Evolutionary conservation across 371 early-diverging fungal genomes (phyloP), one percentile per base, ranked within the genome.

Genomic region (Encephalitozoon hellem): DNA sequence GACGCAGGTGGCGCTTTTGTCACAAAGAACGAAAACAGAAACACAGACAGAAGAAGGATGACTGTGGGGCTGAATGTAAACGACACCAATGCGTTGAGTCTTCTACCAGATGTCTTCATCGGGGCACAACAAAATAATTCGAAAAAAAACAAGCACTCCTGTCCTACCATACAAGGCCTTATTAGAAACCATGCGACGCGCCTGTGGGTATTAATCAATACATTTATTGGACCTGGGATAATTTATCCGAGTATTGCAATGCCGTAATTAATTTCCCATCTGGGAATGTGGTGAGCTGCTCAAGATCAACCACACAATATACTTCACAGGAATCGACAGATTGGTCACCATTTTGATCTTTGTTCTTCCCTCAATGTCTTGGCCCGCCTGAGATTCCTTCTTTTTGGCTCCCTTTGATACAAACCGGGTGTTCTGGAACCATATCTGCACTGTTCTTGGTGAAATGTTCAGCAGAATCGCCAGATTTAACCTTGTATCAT

Each of bases 361-460:
- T 21, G 49, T 1, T 4, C 2, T 4, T 47, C 21, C 21, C 8
- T 9, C 21, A 18, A 21, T 3, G n/a, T 8, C 43, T n/a, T 43
- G n/a, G 39, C 12, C 28, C 1, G 47, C 3, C 1, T 0, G 2
- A 21, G 4, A 6, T 8, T 18, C 21, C 6, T 74, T 41, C 59
- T 34, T 49, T 67, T n/a, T 73, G 25, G 18, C 63, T 25, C 67
- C 83, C 67, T 26, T 74, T 30, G 51, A 47, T 2, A 47, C 49
- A 15, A 21, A 47, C 18, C 49, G 49, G 2, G 49, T 18, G 49
- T 83, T 83, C 47, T 83, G 80, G 59, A 83, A 83, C 83, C 83
- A 83, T 8, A 83, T 78, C 59, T 83, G 80, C 23, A 83, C 70
- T 8, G 76, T 41, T 45, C 78, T 45, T 12, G 25, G 21, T 12